Conservation (phyloP, 179 eudicot genomes). For the Patellifolia procumbens region DNA sequence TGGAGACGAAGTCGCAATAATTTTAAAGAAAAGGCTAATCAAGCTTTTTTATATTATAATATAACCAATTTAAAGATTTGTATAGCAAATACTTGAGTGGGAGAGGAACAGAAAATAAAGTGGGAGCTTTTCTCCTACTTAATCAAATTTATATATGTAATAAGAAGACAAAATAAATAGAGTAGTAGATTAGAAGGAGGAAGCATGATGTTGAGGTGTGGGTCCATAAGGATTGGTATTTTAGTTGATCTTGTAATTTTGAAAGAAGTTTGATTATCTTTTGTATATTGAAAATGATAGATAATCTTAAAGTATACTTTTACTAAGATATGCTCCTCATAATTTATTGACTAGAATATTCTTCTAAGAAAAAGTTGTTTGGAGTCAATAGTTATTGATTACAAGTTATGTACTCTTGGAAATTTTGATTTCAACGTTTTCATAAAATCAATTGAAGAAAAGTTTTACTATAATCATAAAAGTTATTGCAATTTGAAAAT, state of each 20-base stretch:
- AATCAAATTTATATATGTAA: background rate
- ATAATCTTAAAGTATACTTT: conserved; percentile 5
- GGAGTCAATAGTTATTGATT: background rate
- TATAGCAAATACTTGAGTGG: conserved; percentile 4
- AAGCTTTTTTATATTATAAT: conserved; percentile 10
- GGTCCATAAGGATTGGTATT: conserved; percentile 28
- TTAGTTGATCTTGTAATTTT: background rate
- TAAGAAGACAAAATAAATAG: conserved; percentile 21
- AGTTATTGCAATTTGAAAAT: background rate
- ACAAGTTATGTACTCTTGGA: background rate
- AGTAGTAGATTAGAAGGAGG: conserved; percentile 12
- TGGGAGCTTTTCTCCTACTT: background rate
- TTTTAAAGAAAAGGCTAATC: background rate
- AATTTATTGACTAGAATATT: conserved; percentile 6
- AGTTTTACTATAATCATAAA: background rate
- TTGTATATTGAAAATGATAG: conserved; percentile 29
- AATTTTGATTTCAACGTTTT: too few relatives aligned
- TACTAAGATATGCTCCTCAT: conserved; percentile 25
- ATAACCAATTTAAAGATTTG: background rate
- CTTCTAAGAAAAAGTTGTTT: background rate
- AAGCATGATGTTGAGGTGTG: conserved; percentile 26
- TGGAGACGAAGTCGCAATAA: conserved; percentile 9
- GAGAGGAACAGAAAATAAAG: conserved; percentile 11
- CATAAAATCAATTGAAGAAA: too few relatives aligned
- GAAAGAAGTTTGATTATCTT: conserved; percentile 8